These are phyloP conservation scores for Boletellus dicymbophilus DNA, from an alignment of 1,284 basidiomycete species.

Conservation along the genomic window DNA sequence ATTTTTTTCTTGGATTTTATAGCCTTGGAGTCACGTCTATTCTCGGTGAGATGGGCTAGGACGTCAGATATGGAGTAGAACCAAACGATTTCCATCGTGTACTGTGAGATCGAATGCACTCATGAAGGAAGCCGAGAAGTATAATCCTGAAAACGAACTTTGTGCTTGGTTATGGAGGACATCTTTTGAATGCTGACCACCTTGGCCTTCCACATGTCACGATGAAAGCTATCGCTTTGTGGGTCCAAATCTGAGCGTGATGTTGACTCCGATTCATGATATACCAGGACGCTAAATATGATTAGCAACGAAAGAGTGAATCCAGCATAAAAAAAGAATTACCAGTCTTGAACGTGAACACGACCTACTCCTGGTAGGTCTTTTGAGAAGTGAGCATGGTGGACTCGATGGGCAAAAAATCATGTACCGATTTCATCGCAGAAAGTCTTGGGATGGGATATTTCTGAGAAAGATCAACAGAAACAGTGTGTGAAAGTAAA, in stretches of 20 bases:
- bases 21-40: background rate
- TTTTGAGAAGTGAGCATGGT: background rate
- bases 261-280: background rate
- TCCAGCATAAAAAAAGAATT: too few species aligned
- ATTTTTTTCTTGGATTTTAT: constrained; percentile 1
- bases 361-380: background rate
- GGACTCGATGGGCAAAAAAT: background rate
- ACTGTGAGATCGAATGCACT: background rate
- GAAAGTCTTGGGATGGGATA: too few species aligned
- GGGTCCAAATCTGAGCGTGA: too few species aligned
- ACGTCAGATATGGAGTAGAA: constrained; percentile 1
- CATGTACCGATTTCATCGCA: background rate
- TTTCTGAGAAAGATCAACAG: background rate
- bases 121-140: background rate
- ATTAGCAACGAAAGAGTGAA: too few species aligned
- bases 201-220: constrained; percentile 8
- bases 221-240: background rate
- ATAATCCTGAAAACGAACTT: background rate
- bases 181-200: constrained; percentile 1
- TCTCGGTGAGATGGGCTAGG: background rate
- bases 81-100: constrained; percentile 7
- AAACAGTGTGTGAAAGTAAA: too few species aligned
- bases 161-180: background rate
- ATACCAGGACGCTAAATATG: background rate
- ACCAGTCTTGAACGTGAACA: background rate